phyloP scores from a whole-genome alignment of 2,329 filamentous ascomycete species.

The Cercospora beticola region DNA sequence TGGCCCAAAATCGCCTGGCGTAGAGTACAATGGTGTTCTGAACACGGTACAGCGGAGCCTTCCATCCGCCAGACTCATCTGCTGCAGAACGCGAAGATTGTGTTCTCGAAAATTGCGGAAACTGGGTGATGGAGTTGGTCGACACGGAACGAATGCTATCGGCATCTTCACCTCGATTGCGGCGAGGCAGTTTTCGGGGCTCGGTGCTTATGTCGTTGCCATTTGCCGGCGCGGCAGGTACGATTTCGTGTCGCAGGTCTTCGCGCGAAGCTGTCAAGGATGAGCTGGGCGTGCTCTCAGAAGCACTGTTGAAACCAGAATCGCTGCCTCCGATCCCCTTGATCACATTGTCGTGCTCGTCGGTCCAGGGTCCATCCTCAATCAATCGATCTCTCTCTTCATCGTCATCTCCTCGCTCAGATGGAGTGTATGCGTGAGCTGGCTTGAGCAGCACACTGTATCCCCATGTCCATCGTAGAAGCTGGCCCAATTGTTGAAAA shows the following conservation, averaged over 20 bases:
- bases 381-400: slow-evolving; percentile 40
- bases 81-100: slow-evolving; percentile 16
- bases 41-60: slow-evolving; percentile 29
- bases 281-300: slow-evolving; percentile 43
- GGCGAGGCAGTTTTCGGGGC: slow-evolving; percentile 41
- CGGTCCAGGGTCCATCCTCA: slow-evolving; percentile 57
- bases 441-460: slow-evolving; percentile 93
- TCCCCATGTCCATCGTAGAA: slow-evolving; percentile 97
- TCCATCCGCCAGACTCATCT: slow-evolving; percentile 23
- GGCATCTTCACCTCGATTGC: slow-evolving; percentile 15
- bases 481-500: slow-evolving; percentile 94
- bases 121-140: slow-evolving; percentile 55
- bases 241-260: slow-evolving; percentile 22
- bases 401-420: slow-evolving; percentile 59
- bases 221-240: slow-evolving; percentile 48
- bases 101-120: slow-evolving; percentile 38
- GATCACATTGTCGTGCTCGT: slow-evolving; percentile 41
- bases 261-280: slow-evolving; percentile 15
- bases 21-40: slow-evolving; percentile 24
- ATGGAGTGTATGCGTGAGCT: slow-evolving; percentile 68
- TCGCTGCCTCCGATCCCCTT: slow-evolving; percentile 30
- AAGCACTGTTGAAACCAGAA: slow-evolving; percentile 50
- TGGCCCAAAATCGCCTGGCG: slow-evolving; percentile 29
- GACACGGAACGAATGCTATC: slow-evolving; percentile 37
- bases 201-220: slow-evolving; percentile 47